Evolutionary conservation across 1,284 basidiomycete genomes (phyloP).

Genomic region (Xanthoconium separans): DNA sequence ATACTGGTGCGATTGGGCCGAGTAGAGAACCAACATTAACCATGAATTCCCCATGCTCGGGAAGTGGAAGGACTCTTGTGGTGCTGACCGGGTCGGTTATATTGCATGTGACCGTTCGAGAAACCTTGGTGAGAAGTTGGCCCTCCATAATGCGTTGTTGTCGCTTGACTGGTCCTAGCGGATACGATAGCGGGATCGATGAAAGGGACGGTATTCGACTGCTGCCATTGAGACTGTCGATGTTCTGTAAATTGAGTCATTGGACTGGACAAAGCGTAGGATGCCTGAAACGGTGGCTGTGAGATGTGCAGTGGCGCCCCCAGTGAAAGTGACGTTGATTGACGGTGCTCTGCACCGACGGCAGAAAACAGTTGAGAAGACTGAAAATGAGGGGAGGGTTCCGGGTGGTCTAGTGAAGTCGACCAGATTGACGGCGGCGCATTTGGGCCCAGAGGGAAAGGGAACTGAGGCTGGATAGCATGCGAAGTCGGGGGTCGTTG

Average conservation of each 20-base stretch:
- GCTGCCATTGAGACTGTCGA: constrained; percentile 16
- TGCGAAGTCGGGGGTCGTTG: constrained; percentile 31
- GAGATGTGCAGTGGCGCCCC: constrained; percentile 10
- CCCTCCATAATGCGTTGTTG: constrained; percentile 2
- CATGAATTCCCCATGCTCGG: constrained; percentile 27
- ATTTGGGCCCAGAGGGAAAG: constrained; percentile 45
- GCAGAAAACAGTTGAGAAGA: constrained; percentile 11
- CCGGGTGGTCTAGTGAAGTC: constrained; percentile 41
- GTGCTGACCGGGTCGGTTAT: constrained; percentile 18
- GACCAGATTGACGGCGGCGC: constrained; percentile 55
- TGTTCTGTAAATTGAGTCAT: constrained; percentile 15
- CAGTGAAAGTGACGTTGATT: constrained; percentile 13
- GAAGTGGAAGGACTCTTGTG: constrained; percentile 20
- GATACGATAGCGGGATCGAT: constrained; percentile 27
- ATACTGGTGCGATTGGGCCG: neutral
- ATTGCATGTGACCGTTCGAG: constrained; percentile 12
- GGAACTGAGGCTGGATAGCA: constrained; percentile 37
- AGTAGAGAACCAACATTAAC: constrained; percentile 16
- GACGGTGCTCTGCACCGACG: constrained; percentile 16
- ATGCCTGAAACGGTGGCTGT: constrained; percentile 13
- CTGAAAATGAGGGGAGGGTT: constrained; percentile 13
- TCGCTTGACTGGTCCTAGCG: neutral
- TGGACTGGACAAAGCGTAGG: constrained; percentile 10
- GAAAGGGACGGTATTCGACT: constrained; percentile 10
- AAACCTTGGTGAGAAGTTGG: constrained; percentile 8